Evolutionary conservation across 345 rosid species (phyloP), one percentile per base, ranked within the genome.

Genomic region (Sisymbrium altissimum): DNA sequence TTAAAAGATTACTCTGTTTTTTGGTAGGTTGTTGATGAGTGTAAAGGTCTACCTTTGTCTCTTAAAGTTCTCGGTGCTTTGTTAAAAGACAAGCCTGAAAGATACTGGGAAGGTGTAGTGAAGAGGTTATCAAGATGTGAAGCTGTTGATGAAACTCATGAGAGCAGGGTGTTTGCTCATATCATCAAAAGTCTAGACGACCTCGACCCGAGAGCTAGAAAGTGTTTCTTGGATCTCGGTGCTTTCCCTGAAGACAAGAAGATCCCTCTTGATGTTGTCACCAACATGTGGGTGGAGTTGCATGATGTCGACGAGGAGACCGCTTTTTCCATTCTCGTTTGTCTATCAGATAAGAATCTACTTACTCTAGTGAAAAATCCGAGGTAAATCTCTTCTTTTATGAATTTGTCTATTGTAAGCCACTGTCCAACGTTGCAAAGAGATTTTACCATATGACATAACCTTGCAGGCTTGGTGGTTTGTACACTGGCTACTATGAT

Each of bases 191-290:
- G 91, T 50, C 64, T 85, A 3, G 72, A 81, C 0, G 78, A 78
- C 76, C 87, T 91, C 66, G 70, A 78, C 9, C 73, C 48, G 30
- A 91, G 82, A 77, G 84, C 86, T 4, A 76, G 55, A 68, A 91
- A 88, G 27, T 91, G 96, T 79, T 89, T 91, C 88, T 56, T 89
- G 85, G 98, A 87, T 72, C 30, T 94, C 76, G 96, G 93, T 35
- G 81, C 95, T 33, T 91, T 94, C 78, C 96, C 97, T 30, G 98
- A 91, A 86, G 97, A 89, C 84, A 87, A 74, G 78, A 91, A 83
- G 78, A 91, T 94, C 55, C 93, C 98, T 59, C 84, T 87, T 18
- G 92, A 86, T 77, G 88, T 85, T 52, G 87, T 94, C 67, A 87
- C 87, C 73, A 91, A 79, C 64, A 87, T 88, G 86, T 94, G 96